A percentile compares a stretch with the other conserved stretches of the same genome.
Evolutionary conservation across 2,329 filamentous ascomycete genomes (phyloP).

Genomic region (Sarocladium kiliense): DNA sequence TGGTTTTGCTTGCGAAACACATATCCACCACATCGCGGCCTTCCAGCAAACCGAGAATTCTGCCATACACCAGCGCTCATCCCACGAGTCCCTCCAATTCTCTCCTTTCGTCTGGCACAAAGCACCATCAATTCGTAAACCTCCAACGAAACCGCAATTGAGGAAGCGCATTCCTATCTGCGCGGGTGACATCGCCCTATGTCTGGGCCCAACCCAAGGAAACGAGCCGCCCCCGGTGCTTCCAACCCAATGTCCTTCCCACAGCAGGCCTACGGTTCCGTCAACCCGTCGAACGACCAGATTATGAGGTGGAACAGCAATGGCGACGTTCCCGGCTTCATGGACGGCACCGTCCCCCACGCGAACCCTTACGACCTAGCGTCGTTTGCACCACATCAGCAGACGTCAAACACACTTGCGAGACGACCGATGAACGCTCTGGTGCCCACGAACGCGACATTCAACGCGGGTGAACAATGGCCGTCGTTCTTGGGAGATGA

Average conservation of each 20-base stretch:
- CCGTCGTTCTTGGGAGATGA: slow-evolving; percentile 8
- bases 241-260: slow-evolving; percentile 55
- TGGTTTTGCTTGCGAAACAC: too few relatives aligned
- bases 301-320: slow-evolving; percentile 40
- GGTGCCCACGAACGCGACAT: slow-evolving; percentile 31
- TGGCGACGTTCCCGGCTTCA: slow-evolving; percentile 25
- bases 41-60: too few relatives aligned
- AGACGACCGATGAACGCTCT: slow-evolving; percentile 44
- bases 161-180: neutral
- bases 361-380: slow-evolving; percentile 35
- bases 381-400: slow-evolving; percentile 17
- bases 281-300: slow-evolving; percentile 42
- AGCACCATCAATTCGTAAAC: neutral
- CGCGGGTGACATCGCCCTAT: slow-evolving; percentile 24
- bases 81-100: neutral
- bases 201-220: slow-evolving; percentile 53
- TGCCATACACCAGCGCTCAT: too few relatives aligned
- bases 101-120: neutral
- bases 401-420: slow-evolving; percentile 45
- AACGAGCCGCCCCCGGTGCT: slow-evolving; percentile 69
- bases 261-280: slow-evolving; percentile 39
- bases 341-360: slow-evolving; percentile 25
- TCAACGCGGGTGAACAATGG: neutral
- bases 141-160: neutral
- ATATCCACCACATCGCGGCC: too few relatives aligned